Base-by-base conservation (phyloP, 2,329 filamentous ascomycete genomes). In the Calonectria henricotiae region DNA sequence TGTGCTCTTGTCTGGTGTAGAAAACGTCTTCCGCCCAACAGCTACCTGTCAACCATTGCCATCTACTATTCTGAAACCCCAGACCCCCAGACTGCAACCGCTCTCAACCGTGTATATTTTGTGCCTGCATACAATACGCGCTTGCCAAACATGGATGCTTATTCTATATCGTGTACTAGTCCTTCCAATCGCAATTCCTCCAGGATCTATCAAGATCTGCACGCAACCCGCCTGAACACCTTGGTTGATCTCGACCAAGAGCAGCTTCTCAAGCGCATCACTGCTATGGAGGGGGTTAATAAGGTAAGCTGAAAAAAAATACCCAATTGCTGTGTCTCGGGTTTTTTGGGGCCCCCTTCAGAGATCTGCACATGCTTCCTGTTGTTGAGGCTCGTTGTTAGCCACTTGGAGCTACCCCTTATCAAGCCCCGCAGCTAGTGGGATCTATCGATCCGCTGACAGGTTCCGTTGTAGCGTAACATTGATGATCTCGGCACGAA, bases 181-280 rank as follows among this genome's bases (percentile, higher is more conserved):
- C 78, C 83, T 35, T 79, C 83, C 20, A 80, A 79, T 61, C 83
- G 84, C 73, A 80, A 79, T 66, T 81, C 83, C 30, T 88, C 86
- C 51, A 84, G 82, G 63, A 85, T 88, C 62, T 87, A 87, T 75
- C 85, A 85, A 71, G 87, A 89, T 74, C 81, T 88, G 27, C 82
- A 82, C 72, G 80, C 82, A 27, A 83, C 82, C 62, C 84, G 82
- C 55, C 78, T 81, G 27, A 80, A 81, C 49, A 83, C 77, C 69
- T 74, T 83, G 35, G 72, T 80, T 58, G 79, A 80, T 44, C 75
- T 82, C 65, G 75, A 79, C 62, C 76, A 78, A 62, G 77, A 81
- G 44, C 78, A 79, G 39, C 71, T 80, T 37, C 70, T 77, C 15
- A 78, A 75, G 67, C 76, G 73, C 44, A 75, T 80, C 54, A 55